Evolutionary conservation across 202 grass and related monocot species (phyloP), one percentile per base, ranked within the genome.

Genomic region (Hordeum pubiflorum): DNA sequence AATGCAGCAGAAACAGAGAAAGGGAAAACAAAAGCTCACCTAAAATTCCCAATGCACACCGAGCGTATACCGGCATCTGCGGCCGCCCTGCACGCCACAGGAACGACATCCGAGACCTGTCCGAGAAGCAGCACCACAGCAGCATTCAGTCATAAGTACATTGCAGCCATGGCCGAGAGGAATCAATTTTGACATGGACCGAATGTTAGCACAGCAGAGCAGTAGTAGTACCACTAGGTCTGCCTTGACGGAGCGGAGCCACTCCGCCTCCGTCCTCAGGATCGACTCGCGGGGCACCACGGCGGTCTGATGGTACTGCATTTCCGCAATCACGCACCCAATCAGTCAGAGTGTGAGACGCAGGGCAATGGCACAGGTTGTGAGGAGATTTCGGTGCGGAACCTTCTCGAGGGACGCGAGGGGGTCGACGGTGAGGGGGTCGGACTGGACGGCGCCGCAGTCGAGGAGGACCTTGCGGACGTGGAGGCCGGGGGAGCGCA

Each of bases 361-460:
- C 21, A 37, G 4, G 21, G 0, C 33, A 22, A 34, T n/a, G 3
- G 46, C 27, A 3, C 0, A 1, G 69, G 15, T 0, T 0, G 44
- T 14, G 62, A 23, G 34, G 39, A 32, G 2, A 29, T 4, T 0
- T 58, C 1, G 4, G 36, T 3, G 38, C 1, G 21, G 17, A 63
- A 94, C 92, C 92, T 98, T 98, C 62, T 93, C 85, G 32, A 98
- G 89, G 23, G 95, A 93, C 57, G 86, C 88, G 61, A 94, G 88
- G 37, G 80, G 88, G 78, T 94, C 92, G 18, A 98, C 92, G 76
- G 92, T 98, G 81, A 98, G 89, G 10, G 95, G 84, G 83, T 94
- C 92, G 75, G 92, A 74, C 89, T 98, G 95, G 76, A 94, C 92
- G 68, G 92, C 90, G 84, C 95, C 95, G 80, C 92, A 93, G 82